Conservation (phyloP, 176 grass and related monocot genomes). For the Juncus effusus region DNA sequence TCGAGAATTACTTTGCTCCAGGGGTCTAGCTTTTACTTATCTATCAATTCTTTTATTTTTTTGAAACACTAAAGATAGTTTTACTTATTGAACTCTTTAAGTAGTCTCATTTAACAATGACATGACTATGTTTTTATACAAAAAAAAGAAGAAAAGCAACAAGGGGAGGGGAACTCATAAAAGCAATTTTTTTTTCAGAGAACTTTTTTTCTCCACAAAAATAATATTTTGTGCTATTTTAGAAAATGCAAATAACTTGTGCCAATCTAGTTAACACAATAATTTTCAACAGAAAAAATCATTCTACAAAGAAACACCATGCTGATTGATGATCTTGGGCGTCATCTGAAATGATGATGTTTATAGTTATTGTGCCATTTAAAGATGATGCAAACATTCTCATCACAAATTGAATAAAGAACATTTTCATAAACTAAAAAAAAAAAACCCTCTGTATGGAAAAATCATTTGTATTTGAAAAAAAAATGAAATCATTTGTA, state of each 20-base stretch:
- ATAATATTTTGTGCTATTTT: too few species aligned
- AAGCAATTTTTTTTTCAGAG: too few species aligned
- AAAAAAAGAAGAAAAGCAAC: too few species aligned
- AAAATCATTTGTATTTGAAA: slow-evolving; percentile 16
- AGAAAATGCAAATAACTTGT: too few species aligned
- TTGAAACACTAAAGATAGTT: neutral
- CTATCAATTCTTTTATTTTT: neutral
- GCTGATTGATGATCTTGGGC: too few species aligned
- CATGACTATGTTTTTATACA: neutral
- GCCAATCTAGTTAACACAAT: too few species aligned
- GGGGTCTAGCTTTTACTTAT: neutral
- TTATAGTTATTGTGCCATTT: neutral
- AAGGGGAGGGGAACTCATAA: too few species aligned
- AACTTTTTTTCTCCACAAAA: too few species aligned
- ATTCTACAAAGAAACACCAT: too few species aligned
- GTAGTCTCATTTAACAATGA: neutral
- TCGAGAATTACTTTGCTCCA: neutral
- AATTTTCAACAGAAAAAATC: too few species aligned
- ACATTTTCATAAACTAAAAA: neutral
- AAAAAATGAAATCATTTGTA: slow-evolving; percentile 3
- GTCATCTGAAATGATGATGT: neutral
- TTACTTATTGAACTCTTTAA: neutral
- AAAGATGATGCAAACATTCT: neutral
- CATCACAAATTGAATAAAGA: neutral
- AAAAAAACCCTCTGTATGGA: neutral